Conservation (phyloP, 176 grass and related monocot species). For the Neostapfia colusana region DNA sequence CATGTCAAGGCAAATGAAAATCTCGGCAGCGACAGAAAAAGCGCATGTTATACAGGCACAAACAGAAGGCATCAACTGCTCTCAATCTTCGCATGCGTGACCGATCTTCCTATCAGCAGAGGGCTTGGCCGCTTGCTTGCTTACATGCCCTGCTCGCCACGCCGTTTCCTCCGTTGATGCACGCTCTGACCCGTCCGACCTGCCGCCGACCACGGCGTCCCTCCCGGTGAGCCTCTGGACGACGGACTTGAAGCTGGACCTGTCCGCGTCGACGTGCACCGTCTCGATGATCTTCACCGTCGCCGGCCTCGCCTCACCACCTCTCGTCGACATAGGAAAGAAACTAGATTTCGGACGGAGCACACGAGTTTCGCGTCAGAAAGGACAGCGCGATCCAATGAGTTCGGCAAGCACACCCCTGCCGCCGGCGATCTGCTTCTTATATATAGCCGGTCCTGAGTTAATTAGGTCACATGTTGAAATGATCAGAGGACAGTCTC, state of each 20-base stretch:
- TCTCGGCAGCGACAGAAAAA: not conserved
- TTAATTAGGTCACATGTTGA: not conserved
- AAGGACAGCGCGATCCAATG: not conserved
- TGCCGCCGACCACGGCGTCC: constrained; percentile 33
- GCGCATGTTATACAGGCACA: not conserved
- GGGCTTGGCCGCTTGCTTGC: not conserved
- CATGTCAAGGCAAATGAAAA: not conserved
- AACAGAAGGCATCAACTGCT: not conserved
- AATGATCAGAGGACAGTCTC: not conserved
- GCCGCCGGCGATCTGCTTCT: not conserved
- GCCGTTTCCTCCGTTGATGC: not conserved
- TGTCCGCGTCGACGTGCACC: constrained; percentile 46
- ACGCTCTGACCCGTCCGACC: not conserved
- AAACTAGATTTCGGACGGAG: not conserved
- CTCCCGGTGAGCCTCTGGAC: constrained; percentile 47
- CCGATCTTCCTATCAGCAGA: not conserved
- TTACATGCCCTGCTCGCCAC: not conserved
- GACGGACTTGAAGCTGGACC: constrained; percentile 44
- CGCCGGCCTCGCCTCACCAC: constrained; percentile 2
- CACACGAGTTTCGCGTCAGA: not conserved
- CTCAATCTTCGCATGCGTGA: not conserved
- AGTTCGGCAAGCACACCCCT: not conserved
- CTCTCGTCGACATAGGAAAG: constrained; percentile 18
- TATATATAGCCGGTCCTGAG: constrained; percentile 28
- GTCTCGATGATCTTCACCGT: constrained; percentile 52